Conservation (phyloP, 2,329 filamentous ascomycete species). For the Colletotrichum sp. region DNA sequence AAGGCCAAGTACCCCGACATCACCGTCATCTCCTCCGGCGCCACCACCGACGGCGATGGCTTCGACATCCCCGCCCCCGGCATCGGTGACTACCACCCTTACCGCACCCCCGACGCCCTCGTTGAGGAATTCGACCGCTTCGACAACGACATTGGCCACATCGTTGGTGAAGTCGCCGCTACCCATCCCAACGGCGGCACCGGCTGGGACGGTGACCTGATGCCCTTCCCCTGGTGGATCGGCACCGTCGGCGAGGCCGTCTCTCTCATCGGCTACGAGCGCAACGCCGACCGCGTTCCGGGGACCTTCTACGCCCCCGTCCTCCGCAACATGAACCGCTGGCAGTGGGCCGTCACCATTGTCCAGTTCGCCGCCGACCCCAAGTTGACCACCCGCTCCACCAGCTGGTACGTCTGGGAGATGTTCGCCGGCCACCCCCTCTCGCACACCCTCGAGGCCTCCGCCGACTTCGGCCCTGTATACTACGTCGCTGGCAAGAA, state of each 20-base stretch:
- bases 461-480: constrained; percentile 46
- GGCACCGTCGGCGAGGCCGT: constrained; percentile 69
- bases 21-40: constrained; percentile 56
- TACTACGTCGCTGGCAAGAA: constrained; percentile 57
- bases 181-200: constrained; percentile 57
- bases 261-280: constrained; percentile 68
- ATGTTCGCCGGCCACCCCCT: constrained; percentile 52
- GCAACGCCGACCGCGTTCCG: constrained; percentile 64
- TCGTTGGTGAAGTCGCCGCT: constrained; percentile 57
- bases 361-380: constrained; percentile 54
- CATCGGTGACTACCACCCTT: constrained; percentile 57
- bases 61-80: constrained; percentile 45
- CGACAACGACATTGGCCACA: constrained; percentile 49
- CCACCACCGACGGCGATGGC: constrained; percentile 49
- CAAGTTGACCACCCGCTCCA: constrained; percentile 52
- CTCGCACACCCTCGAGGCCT: constrained; percentile 50
- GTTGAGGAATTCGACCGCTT: constrained; percentile 56
- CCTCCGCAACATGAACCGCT: constrained; percentile 54
- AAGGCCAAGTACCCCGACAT: constrained; percentile 60
- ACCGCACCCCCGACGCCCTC: constrained; percentile 55
- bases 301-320: constrained; percentile 58
- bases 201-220: constrained; percentile 49
- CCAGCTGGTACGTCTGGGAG: constrained; percentile 55
- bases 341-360: constrained; percentile 58
- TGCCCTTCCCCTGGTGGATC: constrained; percentile 60